phyloP scores from a whole-genome alignment of 2,329 filamentous ascomycete species.

The Neofusicoccum sp. region DNA sequence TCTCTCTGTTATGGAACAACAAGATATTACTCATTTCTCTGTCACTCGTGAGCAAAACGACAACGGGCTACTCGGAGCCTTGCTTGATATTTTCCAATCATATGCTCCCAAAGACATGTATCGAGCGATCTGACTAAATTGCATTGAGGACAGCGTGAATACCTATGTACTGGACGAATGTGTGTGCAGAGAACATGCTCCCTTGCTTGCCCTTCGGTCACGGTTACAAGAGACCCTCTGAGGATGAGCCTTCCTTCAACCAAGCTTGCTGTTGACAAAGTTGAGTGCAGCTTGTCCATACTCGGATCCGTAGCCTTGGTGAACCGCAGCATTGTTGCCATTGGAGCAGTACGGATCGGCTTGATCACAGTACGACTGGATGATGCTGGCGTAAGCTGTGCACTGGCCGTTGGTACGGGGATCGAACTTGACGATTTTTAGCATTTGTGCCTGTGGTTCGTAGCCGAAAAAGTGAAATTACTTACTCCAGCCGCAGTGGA shows the following conservation, averaged over 20 bases:
- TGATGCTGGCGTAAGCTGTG: not conserved
- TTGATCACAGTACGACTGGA: constrained; percentile 8
- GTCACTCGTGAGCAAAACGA: too few relatives aligned
- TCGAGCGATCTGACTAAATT: too few relatives aligned
- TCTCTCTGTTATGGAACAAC: too few relatives aligned
- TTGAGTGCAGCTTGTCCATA: constrained; percentile 52
- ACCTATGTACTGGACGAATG: too few relatives aligned
- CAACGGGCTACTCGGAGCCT: too few relatives aligned
- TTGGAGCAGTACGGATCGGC: constrained; percentile 1
- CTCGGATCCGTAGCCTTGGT: not conserved
- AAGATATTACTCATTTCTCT: too few relatives aligned
- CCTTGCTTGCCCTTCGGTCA: too few relatives aligned
- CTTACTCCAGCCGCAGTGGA: constrained; percentile 26
- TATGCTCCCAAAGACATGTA: too few relatives aligned
- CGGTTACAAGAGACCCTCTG: too few relatives aligned
- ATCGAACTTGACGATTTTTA: not conserved
- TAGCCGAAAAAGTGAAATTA: not conserved
- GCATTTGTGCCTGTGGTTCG: not conserved
- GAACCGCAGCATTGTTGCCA: not conserved
- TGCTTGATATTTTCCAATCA: too few relatives aligned
- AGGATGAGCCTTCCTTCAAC: not conserved
- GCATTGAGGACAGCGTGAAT: too few relatives aligned
- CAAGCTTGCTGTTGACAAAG: constrained; percentile 59
- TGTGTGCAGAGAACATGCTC: too few relatives aligned
- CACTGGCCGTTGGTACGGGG: not conserved